Evolutionary conservation across 345 rosid species (phyloP), one percentile per base, ranked within the genome.

Genomic region (Brassica juncea): DNA sequence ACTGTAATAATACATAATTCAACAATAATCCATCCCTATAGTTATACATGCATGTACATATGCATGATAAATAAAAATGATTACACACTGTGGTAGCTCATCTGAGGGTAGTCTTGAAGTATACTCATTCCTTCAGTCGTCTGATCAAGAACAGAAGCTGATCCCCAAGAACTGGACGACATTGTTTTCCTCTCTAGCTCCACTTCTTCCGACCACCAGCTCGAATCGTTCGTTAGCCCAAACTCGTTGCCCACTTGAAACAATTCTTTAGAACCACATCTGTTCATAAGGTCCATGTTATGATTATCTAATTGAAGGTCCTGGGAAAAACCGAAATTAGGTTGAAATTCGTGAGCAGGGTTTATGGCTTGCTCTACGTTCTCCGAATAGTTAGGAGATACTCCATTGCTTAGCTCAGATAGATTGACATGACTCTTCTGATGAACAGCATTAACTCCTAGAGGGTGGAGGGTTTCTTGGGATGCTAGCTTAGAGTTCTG

Each of bases 111-210:
- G 72, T 88, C 91, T 72, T 86, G 90, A 77, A 90, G 86, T 83
- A 91, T 75, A 28, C 81, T 89, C 70, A 81, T 76, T 66, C 74
- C 84, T 59, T 81, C 77, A 71, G 68, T 66, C 5, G 85, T 85
- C 69, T 83, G 75, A 55, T 81, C 89, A 77, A 85, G 83, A 66
- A 59, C 87, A 14, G 83, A 80, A 69, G 79, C 65, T 15, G 91
- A 87, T 63, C 84, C 92, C 97, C 97, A 94, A 1, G 94, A 86
- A 80, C 84, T 86, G 0, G 93, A 81, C 49, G 93, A 84, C 37
- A 84, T 79, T 32, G 88, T 78, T 81, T 86, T 89, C 63, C 86
- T 82, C 82, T 88, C 95, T 23, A 86, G 75, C 31, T 84, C 84
- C 83, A 65, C 84, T 27, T 85, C 83, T 81, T 68, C 87, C 4